These are phyloP conservation scores for Rhizophora mangle DNA, from an alignment of 345 rosid genomes.

Conservation along the genomic window DNA sequence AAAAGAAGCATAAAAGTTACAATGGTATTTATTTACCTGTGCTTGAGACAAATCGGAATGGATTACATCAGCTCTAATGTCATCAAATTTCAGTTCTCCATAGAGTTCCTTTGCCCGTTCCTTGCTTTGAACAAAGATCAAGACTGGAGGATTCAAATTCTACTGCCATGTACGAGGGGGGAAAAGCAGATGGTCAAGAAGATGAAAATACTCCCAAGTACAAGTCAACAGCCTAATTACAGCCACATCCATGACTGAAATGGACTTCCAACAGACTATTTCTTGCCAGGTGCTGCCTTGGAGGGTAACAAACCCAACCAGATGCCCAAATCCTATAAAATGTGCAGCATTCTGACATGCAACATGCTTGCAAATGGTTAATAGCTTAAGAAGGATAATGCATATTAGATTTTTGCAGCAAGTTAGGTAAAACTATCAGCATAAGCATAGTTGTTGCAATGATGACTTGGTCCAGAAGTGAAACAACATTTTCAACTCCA, in stretches of 20 bases:
- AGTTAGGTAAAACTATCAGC: too few species aligned
- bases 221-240: background rate
- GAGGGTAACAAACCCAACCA: too few species aligned
- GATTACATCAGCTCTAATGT: constrained; percentile 72
- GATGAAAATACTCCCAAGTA: constrained; percentile 10
- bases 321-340: too few species aligned
- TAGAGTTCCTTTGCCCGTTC: constrained; percentile 84
- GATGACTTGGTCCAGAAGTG: too few species aligned
- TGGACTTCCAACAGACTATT: background rate
- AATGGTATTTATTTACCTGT: constrained; percentile 49
- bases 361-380: too few species aligned
- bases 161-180: constrained; percentile 40
- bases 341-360: too few species aligned
- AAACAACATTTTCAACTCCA: too few species aligned
- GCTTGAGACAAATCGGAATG: constrained; percentile 72
- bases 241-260: background rate
- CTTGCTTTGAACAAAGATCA: constrained; percentile 88
- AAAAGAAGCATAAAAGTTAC: constrained; percentile 4
- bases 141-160: constrained; percentile 92
- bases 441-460: too few species aligned
- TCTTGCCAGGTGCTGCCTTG: background rate
- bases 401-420: too few species aligned
- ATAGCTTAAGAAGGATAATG: too few species aligned
- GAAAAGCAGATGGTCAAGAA: constrained; percentile 23
- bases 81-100: constrained; percentile 69